Evolutionary conservation across 2,329 filamentous ascomycete genomes (phyloP).

Genomic region (Phialophora expanda): DNA sequence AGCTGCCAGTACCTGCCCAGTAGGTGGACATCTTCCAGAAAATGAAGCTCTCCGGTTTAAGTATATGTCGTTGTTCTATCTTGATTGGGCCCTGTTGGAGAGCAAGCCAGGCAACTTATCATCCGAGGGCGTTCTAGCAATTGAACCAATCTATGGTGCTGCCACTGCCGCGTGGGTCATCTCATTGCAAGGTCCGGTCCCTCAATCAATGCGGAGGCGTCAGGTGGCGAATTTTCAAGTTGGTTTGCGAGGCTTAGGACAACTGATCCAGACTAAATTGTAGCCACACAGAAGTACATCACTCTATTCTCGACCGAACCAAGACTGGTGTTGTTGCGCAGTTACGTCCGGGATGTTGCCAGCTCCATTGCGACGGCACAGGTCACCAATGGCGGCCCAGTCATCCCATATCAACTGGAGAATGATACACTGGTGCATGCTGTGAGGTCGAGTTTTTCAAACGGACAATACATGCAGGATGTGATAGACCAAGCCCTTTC

Average conservation of each 20-base stretch:
- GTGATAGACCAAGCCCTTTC: constrained; percentile 71
- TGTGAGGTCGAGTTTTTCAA: constrained; percentile 26
- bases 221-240: constrained; percentile 78
- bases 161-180: constrained; percentile 73
- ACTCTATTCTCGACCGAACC: constrained; percentile 47
- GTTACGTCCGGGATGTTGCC: constrained; percentile 54
- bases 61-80: constrained; percentile 78
- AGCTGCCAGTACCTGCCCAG: constrained; percentile 64
- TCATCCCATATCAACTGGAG: constrained; percentile 74
- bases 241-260: constrained; percentile 77
- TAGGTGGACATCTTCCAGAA: constrained; percentile 81
- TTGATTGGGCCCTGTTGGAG: constrained; percentile 78
- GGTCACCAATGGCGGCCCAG: constrained; percentile 80
- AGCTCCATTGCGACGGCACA: constrained; percentile 73
- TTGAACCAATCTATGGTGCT: constrained; percentile 77
- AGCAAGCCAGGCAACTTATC: constrained; percentile 72
- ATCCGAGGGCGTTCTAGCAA: constrained; percentile 72
- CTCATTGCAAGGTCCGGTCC: constrained; percentile 73
- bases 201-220: constrained; percentile 79
- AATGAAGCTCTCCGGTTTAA: constrained; percentile 80
- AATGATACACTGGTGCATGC: constrained; percentile 67
- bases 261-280: constrained; percentile 64
- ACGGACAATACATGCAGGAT: constrained; percentile 71
- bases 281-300: constrained; percentile 67
- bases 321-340: neutral